Conservation (phyloP, 2,329 filamentous ascomycete species). For the Verticillium longisporum region DNA sequence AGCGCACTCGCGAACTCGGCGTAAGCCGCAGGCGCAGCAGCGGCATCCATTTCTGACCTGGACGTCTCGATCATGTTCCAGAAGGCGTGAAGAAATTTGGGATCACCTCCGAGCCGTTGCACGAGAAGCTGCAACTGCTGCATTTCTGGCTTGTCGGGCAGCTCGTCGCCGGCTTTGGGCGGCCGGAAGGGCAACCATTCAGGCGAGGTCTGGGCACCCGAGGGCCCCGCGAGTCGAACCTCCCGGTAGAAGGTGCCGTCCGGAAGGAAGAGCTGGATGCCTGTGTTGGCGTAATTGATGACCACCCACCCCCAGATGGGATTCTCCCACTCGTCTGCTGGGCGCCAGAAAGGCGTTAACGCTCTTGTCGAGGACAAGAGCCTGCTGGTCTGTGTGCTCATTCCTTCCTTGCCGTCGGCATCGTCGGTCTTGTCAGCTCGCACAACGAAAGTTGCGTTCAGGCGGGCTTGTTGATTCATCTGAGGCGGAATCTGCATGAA, state of each 20-base stretch:
- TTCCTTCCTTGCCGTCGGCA: no score
- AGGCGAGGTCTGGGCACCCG: not conserved
- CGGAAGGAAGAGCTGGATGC: conserved; percentile 31
- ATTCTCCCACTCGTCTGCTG: conserved; percentile 26
- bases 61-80: not conserved
- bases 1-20: not conserved
- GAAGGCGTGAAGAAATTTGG: not conserved
- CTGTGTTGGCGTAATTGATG: conserved; percentile 31
- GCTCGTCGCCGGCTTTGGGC: not conserved
- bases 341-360: no score
- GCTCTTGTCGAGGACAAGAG: no score
- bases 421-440: no score
- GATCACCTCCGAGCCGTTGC: not conserved
- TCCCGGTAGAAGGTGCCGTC: conserved; percentile 36
- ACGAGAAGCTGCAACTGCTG: not conserved
- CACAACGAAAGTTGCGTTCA: no score
- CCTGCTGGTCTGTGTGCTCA: no score
- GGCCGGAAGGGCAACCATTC: not conserved
- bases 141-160: not conserved
- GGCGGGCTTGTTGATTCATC: no score
- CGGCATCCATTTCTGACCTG: no score
- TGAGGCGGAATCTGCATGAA: no score
- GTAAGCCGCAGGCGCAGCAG: not conserved
- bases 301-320: conserved; percentile 36
- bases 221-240: conserved; percentile 16